phyloP scores from a whole-genome alignment of 768 basidiomycete genomes.

The Sporobolomyces pararoseus region DNA sequence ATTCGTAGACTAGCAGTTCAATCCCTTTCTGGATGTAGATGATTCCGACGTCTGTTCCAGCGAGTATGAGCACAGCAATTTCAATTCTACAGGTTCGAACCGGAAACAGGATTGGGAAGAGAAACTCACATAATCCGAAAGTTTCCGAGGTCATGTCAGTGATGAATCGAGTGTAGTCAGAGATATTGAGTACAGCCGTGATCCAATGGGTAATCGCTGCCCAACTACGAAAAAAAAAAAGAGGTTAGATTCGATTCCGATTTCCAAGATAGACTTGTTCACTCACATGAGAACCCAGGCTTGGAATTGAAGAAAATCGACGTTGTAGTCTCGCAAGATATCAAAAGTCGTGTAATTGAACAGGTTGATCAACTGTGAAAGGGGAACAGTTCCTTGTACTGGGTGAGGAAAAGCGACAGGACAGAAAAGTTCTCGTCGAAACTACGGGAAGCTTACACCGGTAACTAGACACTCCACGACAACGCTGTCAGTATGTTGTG shows the following conservation, averaged over 20 bases:
- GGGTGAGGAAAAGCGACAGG: not conserved
- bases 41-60: slow-evolving; percentile 42
- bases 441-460: slow-evolving; percentile 11
- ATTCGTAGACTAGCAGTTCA: slow-evolving; percentile 45
- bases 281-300: slow-evolving; percentile 44
- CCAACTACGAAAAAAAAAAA: slow-evolving; percentile 41
- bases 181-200: slow-evolving; percentile 45
- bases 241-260: not conserved
- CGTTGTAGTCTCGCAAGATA: slow-evolving; percentile 41
- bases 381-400: too few relatives aligned
- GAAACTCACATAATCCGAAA: slow-evolving; percentile 34
- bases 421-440: too few relatives aligned
- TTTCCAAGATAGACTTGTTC: too few relatives aligned
- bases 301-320: slow-evolving; percentile 47
- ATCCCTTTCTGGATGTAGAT: slow-evolving; percentile 46
- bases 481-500: not conserved
- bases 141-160: slow-evolving; percentile 47
- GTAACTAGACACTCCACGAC: slow-evolving; percentile 1
- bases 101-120: too few relatives aligned
- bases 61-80: not conserved
- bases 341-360: slow-evolving; percentile 48
- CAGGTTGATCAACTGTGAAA: slow-evolving; percentile 41
- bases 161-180: slow-evolving; percentile 46
- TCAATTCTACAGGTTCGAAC: too few relatives aligned
- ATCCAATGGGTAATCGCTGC: slow-evolving; percentile 47